Evolutionary conservation across 2,329 filamentous ascomycete species (phyloP).

Genomic region (Calonectria montana): DNA sequence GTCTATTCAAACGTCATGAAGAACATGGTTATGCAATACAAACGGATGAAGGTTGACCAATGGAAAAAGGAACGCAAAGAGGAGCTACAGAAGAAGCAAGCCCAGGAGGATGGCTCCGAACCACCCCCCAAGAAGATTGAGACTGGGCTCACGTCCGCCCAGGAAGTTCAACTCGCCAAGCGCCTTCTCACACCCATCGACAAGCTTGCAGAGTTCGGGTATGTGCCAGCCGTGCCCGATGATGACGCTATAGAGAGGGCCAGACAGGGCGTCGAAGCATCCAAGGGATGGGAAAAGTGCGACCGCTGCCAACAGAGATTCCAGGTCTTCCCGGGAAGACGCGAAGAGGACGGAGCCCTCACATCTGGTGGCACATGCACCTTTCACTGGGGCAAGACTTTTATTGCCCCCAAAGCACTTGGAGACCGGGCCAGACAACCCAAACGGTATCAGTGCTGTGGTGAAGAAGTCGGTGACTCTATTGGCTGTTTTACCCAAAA

Average conservation of each 20-base stretch:
- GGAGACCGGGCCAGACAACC: conserved; percentile 68
- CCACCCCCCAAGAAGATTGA: conserved; percentile 64
- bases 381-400: conserved; percentile 81
- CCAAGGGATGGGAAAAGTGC: conserved; percentile 86
- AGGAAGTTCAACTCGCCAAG: conserved; percentile 76
- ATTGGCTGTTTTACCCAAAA: conserved; percentile 77
- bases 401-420: conserved; percentile 67
- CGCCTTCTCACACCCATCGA: conserved; percentile 73
- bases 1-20: conserved; percentile 90
- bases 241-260: conserved; percentile 75
- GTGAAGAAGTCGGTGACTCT: conserved; percentile 77
- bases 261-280: conserved; percentile 71
- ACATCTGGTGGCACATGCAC: conserved; percentile 82
- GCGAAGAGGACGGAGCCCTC: conserved; percentile 79
- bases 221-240: conserved; percentile 76
- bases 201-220: conserved; percentile 76
- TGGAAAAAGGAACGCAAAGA: conserved; percentile 74
- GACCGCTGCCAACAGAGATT: conserved; percentile 89
- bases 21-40: conserved; percentile 79
- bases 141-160: conserved; percentile 74
- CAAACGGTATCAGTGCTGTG: conserved; percentile 82
- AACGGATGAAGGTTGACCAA: conserved; percentile 76
- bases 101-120: conserved; percentile 46
- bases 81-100: conserved; percentile 44
- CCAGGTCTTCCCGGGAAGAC: conserved; percentile 89